Evolutionary conservation across 148 eudicot species (phyloP), one percentile per base, ranked within the genome.

Genomic region (Silene conica): DNA sequence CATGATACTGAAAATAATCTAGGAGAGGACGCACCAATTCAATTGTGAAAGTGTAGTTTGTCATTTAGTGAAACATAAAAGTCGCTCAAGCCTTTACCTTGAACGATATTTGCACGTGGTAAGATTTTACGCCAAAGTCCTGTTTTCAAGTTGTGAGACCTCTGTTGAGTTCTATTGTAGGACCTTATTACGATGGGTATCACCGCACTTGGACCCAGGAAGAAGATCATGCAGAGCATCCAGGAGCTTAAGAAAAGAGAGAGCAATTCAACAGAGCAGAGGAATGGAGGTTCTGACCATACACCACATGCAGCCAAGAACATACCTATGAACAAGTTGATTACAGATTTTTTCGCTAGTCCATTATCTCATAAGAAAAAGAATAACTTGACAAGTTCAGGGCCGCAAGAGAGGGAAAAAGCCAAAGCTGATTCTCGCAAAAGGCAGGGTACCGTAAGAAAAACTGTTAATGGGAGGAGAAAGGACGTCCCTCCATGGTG

Each of bases 191-290:
- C 81, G 81, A 89, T 94, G 72, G 98, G 98, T 69, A 78, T 94
- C 46, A 86, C 89, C 66, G 92, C 98, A 54, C 91, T 94, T 78
- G 98, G 98, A 75, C 98, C 98, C 9, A 86, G 98, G 82, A 94
- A 84, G 75, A 91, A 87, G 84, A 94, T 94, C 72, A 72, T 93
- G 78, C 84, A 89, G 73, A 85, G 92, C 76, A 81, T 94, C 23
- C 69, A 76, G 71, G 90, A 87, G 71, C 86, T 89, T 68, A 83
- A 85, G 77, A 76, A 84, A 56, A 82, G 71, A 72, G 77, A 78
- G 65, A 63, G 65, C 71, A 80, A 43, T 62, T 25, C 62, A 67
- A 38, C 65, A 54, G 83, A 81, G 34, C 71, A 68, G 63, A 77
- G 79, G 26, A 56, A 66, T 57, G 79, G 77, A 72, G 83, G 57